These are phyloP conservation scores for Solanum ossicruentum DNA, from an alignment of 257 asterid genomes.

Conservation along the genomic window DNA sequence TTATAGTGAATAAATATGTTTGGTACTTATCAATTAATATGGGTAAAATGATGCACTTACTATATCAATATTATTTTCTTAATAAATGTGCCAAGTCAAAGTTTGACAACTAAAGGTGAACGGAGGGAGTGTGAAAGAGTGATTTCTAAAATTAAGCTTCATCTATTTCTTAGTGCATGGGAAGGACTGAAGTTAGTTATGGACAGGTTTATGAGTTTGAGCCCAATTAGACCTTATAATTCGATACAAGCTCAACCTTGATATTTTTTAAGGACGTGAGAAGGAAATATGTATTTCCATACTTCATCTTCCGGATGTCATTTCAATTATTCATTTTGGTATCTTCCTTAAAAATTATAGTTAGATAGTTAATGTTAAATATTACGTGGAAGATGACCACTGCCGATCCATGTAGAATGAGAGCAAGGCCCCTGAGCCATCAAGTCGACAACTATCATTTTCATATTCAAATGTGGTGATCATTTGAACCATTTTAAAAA, in stretches of 20 bases:
- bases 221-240: neutral
- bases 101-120: too few species aligned
- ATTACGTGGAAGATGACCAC: neutral
- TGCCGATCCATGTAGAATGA: neutral
- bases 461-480: neutral
- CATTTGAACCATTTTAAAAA: neutral
- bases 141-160: neutral
- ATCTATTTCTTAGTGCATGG: neutral
- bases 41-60: too few species aligned
- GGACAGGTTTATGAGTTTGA: neutral
- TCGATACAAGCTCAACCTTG: neutral
- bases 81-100: too few species aligned
- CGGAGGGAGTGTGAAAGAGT: neutral
- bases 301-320: neutral
- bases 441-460: neutral
- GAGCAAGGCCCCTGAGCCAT: neutral
- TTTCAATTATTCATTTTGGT: neutral
- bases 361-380: neutral
- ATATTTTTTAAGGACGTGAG: neutral
- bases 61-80: too few species aligned
- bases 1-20: too few species aligned
- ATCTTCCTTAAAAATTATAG: neutral
- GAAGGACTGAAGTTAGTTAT: neutral
- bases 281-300: neutral
- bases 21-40: too few species aligned